Evolutionary conservation across 1,284 basidiomycete genomes (phyloP), one percentile per base, ranked within the genome.

Genomic region (Pterula multifida): DNA sequence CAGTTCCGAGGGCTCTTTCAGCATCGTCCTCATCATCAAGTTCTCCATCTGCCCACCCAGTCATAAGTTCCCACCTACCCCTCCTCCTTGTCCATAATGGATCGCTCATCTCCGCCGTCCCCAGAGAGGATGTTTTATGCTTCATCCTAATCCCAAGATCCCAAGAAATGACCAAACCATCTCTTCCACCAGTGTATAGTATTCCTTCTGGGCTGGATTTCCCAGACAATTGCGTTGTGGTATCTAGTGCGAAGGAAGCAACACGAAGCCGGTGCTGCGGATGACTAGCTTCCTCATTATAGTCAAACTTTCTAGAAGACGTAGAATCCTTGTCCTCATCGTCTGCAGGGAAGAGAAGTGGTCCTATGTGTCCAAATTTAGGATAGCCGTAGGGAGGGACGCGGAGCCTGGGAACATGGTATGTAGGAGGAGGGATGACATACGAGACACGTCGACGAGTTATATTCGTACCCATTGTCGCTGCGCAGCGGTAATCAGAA

Each of bases 111-210:
- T n/a, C 9, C 55, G 59, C 49, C 58, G 55, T 56, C 60, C 60
- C 60, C 67, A 54, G 17, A 15, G 28, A 32, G 28, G 28, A 32
- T 6, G 13, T 61, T 57, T 36, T 70, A 57, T 63, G 61, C 53
- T 67, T 66, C 71, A 85, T 81, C 1, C 79, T 72, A 11, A 96
- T 68, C 3, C 76, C 79, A 12, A 98, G 72, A 62, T 98, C 92
- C 92, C 94, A 98, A 2, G 85, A 79, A 42, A 91, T 85, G 32
- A 98, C 74, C 28, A 95, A 74, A 0, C 96, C 95, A 68, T 98
- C 95, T 49, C 93, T 72, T 9, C 92, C 94, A 24, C 87, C 94
- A 1, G 91, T 86, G 64, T 98, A 98, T 6, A 98, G 70, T 47
- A 98, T 95, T 1, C 96, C 95, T 55, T 86, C 80, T 0, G 95